A percentile compares a stretch with the other conserved stretches of the same genome.
phyloP scores from a whole-genome alignment of 1,284 basidiomycete genomes.

The Papiliotrema terrestris region DNA sequence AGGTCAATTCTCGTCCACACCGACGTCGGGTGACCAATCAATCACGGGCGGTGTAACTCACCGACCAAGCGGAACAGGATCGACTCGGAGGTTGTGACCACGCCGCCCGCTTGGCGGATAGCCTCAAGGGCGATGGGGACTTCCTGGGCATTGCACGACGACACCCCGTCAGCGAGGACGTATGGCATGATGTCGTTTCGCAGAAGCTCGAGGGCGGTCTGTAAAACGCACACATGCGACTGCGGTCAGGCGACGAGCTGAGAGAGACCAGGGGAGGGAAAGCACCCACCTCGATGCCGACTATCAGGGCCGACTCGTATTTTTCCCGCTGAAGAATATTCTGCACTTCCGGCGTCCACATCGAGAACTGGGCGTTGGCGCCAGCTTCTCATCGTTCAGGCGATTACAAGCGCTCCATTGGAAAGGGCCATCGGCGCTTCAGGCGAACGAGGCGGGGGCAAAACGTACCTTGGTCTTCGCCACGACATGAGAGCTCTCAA shows the following conservation, averaged over 20 bases:
- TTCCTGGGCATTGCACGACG: constrained; percentile 64
- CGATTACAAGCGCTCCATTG: no score
- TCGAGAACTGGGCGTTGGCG: constrained; percentile 61
- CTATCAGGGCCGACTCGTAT: constrained; percentile 64
- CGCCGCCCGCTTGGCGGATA: constrained; percentile 70
- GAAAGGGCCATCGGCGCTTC: no score
- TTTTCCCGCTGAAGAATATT: constrained; percentile 53
- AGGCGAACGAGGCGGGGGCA: no score
- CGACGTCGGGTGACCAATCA: neutral
- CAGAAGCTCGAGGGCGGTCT: constrained; percentile 70
- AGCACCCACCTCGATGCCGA: constrained; percentile 66
- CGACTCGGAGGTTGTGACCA: constrained; percentile 77
- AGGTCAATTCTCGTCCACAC: neutral
- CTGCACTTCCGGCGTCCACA: constrained; percentile 68
- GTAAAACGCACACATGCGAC: constrained; percentile 85
- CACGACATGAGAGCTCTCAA: constrained; percentile 58
- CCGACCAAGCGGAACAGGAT: constrained; percentile 65
- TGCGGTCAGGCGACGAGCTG: constrained; percentile 6
- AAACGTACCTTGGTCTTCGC: constrained; percentile 58
- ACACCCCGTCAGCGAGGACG: constrained; percentile 79
- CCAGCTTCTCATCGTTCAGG: neutral
- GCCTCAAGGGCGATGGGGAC: constrained; percentile 53
- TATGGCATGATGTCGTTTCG: constrained; percentile 10
- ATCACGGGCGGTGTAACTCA: constrained; percentile 7
- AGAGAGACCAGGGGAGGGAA: constrained; percentile 10